Percentiles rank a stretch among this genome's conserved stretches.
Evolutionary conservation across 805 yeast genomes (phyloP).

Genomic region (Lachancea sp.): DNA sequence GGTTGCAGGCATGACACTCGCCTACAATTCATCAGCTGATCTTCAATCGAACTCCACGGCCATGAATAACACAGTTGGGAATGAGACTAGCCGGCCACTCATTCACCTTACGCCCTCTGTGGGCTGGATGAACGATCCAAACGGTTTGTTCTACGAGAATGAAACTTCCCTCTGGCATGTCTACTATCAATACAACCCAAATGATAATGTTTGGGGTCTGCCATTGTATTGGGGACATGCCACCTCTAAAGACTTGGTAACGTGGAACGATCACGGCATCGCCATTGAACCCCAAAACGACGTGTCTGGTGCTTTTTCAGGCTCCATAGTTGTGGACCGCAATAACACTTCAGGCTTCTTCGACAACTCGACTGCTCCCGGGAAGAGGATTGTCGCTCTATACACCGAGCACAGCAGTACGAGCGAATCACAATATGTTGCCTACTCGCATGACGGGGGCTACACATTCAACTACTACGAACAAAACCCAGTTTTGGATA

Average conservation of each 20-base stretch:
- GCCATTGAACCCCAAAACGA: conserved; percentile 30
- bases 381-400: conserved; percentile 35
- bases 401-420: conserved; percentile 30
- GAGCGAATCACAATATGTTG: conserved; percentile 31
- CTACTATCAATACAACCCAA: conserved; percentile 37
- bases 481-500: conserved; percentile 31
- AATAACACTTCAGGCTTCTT: conserved; percentile 36
- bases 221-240: conserved; percentile 41
- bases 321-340: conserved; percentile 34
- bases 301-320: conserved; percentile 34
- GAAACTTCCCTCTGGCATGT: conserved; percentile 31
- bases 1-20: background rate
- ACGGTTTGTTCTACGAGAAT: conserved; percentile 35
- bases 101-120: conserved; percentile 33
- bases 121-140: conserved; percentile 43
- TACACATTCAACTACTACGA: conserved; percentile 29
- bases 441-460: conserved; percentile 36
- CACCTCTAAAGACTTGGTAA: conserved; percentile 31
- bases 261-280: conserved; percentile 32
- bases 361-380: conserved; percentile 21
- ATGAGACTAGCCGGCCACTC: conserved; percentile 13
- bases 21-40: background rate
- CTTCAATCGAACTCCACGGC: background rate
- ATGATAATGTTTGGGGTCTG: conserved; percentile 30
- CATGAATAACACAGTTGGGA: background rate